These are phyloP conservation scores for Kalaharituber pfeilii DNA, from an alignment of 2,329 filamentous ascomycete species.

Conservation along the genomic window DNA sequence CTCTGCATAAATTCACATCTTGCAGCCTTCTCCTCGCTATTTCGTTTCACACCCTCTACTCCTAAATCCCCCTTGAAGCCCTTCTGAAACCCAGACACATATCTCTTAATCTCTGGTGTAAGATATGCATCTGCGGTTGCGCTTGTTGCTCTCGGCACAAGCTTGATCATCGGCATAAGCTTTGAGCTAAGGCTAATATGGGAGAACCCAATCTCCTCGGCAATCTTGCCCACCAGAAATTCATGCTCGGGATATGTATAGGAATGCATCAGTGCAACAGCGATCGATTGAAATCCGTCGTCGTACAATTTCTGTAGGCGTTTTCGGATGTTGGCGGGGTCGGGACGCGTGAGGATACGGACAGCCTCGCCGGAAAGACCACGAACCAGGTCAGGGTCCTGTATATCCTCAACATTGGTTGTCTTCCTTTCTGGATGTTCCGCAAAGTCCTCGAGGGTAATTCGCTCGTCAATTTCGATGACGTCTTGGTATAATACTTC, in stretches of 20 bases:
- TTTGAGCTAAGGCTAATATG: slow-evolving; percentile 69
- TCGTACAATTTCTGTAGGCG: slow-evolving; percentile 52
- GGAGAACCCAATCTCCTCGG: slow-evolving; percentile 61
- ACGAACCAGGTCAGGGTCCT: slow-evolving; percentile 42
- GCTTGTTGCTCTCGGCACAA: slow-evolving; percentile 57
- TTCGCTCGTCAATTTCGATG: slow-evolving; percentile 77
- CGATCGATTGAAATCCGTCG: slow-evolving; percentile 59
- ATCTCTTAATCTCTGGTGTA: slow-evolving; percentile 61
- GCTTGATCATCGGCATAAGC: slow-evolving; percentile 77
- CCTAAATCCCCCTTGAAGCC: slow-evolving; percentile 71
- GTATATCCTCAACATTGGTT: slow-evolving; percentile 37
- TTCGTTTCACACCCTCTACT: slow-evolving; percentile 51
- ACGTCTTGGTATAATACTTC: slow-evolving; percentile 74
- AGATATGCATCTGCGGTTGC: slow-evolving; percentile 67
- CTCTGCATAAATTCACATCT: slow-evolving; percentile 87
- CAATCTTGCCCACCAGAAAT: slow-evolving; percentile 55
- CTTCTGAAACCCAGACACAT: slow-evolving; percentile 57
- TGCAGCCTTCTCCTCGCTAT: slow-evolving; percentile 48
- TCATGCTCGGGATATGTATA: slow-evolving; percentile 86
- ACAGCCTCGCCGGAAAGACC: slow-evolving; percentile 61
- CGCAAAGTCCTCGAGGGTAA: slow-evolving; percentile 80
- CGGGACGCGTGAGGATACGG: slow-evolving; percentile 47
- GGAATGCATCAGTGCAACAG: slow-evolving; percentile 79
- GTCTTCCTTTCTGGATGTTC: slow-evolving; percentile 57
- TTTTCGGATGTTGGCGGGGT: slow-evolving; percentile 37